Base-by-base conservation (phyloP, 2,329 filamentous ascomycete genomes). In the Phyllosticta ampelicida region DNA sequence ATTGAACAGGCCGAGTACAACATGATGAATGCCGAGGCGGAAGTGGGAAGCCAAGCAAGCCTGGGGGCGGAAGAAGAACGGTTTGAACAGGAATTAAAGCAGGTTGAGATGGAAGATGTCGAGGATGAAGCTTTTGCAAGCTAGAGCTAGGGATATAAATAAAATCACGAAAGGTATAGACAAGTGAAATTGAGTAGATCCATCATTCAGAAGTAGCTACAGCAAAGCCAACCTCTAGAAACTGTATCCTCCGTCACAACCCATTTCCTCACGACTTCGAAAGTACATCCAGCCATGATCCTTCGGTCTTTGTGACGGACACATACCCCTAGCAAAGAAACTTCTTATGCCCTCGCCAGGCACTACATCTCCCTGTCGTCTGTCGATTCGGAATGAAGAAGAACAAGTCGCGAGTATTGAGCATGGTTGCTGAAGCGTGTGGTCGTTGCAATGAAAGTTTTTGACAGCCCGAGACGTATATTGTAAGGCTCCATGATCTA, bases 101-200 rank as follows among this genome's bases (percentile, higher is more conserved):
- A 71, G n/a, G 75, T 77, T 30, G 69, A 73, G 63, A 72, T 77
- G 50, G 75, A 77, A 60, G 75, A 78, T 58, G 73, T 77, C 3
- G 71, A 74, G 28, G 75, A 77, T 60, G 75, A 76, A 49, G 74
- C 73, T 50, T 60, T 68, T 26, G 51, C 56, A 16, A 36, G 29
- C 2, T 58, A 26, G 18, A 44, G 11, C n/a, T 44, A 6, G 16
- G 4, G n/a, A n/a, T 2, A 8, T 16, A 4, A 44, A 44, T 13
- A 44, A 16, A n/a, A 1, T n/a, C n/a, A 44, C 13, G 13, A 10
- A 36, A 16, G 29, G 29, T 10, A 36, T 3, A 11, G 29, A n/a
- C 36, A n/a, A 6, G 36, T 5, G n/a, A n/a, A 44, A 44, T 44
- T 36, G 36, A 44, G 16, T 36, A 9, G 5, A 5, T 16, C n/a